These are phyloP conservation scores for Dactylonectria estremocensis DNA, from an alignment of 2,329 filamentous ascomycete species.

Conservation along the genomic window DNA sequence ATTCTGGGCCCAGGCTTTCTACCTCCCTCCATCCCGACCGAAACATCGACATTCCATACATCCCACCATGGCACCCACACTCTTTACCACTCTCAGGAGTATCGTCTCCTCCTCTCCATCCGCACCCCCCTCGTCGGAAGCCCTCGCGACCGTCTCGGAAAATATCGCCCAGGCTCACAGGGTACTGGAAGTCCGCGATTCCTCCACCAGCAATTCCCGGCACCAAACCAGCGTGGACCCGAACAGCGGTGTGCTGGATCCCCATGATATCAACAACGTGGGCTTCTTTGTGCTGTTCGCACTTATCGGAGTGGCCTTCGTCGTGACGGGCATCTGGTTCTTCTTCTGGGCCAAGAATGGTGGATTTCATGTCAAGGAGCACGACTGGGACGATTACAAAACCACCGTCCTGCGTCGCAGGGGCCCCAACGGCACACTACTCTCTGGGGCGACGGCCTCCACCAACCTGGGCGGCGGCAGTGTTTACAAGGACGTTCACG, in stretches of 20 bases:
- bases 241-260: constrained; percentile 65
- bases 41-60: constrained; percentile 41
- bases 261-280: constrained; percentile 73
- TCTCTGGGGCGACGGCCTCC: constrained; percentile 85
- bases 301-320: constrained; percentile 83
- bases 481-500: constrained; percentile 81
- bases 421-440: constrained; percentile 88
- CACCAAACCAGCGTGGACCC: constrained; percentile 57
- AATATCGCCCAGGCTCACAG: constrained; percentile 60
- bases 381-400: constrained; percentile 99
- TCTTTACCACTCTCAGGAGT: constrained; percentile 51
- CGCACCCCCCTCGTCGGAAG: constrained; percentile 39
- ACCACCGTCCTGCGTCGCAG: constrained; percentile 90
- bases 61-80: constrained; percentile 59
- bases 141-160: constrained; percentile 53
- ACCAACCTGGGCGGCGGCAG: constrained; percentile 91
- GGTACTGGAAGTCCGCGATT: constrained; percentile 60
- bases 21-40: constrained; percentile 22
- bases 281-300: constrained; percentile 90
- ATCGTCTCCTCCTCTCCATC: constrained; percentile 45
- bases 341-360: constrained; percentile 99
- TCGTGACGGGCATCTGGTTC: constrained; percentile 89
- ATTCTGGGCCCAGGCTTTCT: constrained; percentile 45
- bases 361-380: constrained; percentile 87
- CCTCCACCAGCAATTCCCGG: constrained; percentile 45